These are phyloP conservation scores for Colletotrichum cordylinicola DNA, from an alignment of 2,329 filamentous ascomycete species.

Conservation along the genomic window DNA sequence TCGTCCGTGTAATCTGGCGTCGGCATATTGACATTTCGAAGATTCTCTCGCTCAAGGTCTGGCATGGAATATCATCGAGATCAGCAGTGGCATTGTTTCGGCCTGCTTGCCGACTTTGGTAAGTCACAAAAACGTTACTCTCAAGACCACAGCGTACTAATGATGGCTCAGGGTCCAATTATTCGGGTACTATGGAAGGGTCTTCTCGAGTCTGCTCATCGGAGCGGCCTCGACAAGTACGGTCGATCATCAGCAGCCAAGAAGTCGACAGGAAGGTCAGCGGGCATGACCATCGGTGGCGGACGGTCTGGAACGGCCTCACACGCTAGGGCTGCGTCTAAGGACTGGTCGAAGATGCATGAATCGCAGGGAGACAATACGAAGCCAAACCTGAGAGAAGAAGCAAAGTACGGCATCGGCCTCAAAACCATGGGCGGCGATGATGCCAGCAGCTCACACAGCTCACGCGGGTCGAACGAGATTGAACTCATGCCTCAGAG, in stretches of 20 bases:
- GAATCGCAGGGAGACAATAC: background rate
- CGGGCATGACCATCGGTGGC: slow-evolving; percentile 8
- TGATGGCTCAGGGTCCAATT: background rate
- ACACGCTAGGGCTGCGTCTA: background rate
- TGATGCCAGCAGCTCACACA: slow-evolving; percentile 18
- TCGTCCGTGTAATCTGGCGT: accelerated
- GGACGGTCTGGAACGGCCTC: background rate
- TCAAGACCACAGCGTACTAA: too few species aligned
- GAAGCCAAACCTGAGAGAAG: background rate
- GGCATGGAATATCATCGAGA: slow-evolving; percentile 17
- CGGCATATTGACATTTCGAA: background rate
- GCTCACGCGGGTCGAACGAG: slow-evolving; percentile 8
- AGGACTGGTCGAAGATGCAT: slow-evolving; percentile 8
- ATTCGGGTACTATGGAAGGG: slow-evolving; percentile 7
- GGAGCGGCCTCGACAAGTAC: slow-evolving; percentile 5
- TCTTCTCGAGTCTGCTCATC: background rate
- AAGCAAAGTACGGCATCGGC: slow-evolving; percentile 23
- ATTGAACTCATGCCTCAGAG: background rate
- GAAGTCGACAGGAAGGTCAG: slow-evolving; percentile 3
- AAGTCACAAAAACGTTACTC: too few species aligned
- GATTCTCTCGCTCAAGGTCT: slow-evolving; percentile 12
- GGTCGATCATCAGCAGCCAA: background rate
- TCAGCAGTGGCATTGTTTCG: slow-evolving; percentile 18
- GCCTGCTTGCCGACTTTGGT: slow-evolving; percentile 15
- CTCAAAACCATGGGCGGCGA: slow-evolving; percentile 23